Evolutionary conservation across 2,329 filamentous ascomycete genomes (phyloP), one percentile per base, ranked within the genome.

Genomic region (Paraconiothyrium sp.): DNA sequence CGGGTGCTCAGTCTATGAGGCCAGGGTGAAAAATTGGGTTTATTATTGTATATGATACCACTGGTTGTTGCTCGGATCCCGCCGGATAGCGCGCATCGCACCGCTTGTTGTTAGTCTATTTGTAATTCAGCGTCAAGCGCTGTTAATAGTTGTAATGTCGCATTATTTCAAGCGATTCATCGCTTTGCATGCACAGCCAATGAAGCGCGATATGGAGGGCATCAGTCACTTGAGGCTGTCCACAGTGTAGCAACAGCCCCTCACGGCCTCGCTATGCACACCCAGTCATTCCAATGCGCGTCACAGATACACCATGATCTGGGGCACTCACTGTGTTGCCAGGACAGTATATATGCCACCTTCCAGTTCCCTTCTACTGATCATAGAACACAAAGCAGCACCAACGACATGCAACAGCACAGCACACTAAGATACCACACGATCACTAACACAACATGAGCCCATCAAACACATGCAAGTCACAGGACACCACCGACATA

Each of bases 1-100:
- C 16, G 39, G 14, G 39, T 41, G 39, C 39, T n/a, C 5, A 16
- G n/a, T 41, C 14, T 7, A n/a, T 20, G 39, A n/a, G 24, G 4
- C 9, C 8, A 30, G 20, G 48, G n/a, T 50, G 35, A 11, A 4
- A 39, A 16, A 10, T 3, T 4, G 34, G 32, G 13, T 27, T 6
- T 54, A 9, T 14, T 54, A 6, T 44, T 44, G 35, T 30, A 30
- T 27, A 41, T 54, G 51, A 54, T 54, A 54, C 37, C 51, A 54
- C 39, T 41, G n/a, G 24, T 30, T 30, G 32, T 27, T 54, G 35
- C 35, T 43, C 22, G 37, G 27, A 43, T 43, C n/a, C 20, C 24
- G 22, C 35, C 22, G 24, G 35, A 54, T 32, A 43, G 37, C 51
- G 24, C 37, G 37, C 37, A 20, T 44, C 37, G 22, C 24, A 32